Percentiles rank a stretch among this genome's conserved stretches.
These are phyloP conservation scores for Arabis alpina DNA, from an alignment of 345 rosid genomes.

Conservation along the genomic window DNA sequence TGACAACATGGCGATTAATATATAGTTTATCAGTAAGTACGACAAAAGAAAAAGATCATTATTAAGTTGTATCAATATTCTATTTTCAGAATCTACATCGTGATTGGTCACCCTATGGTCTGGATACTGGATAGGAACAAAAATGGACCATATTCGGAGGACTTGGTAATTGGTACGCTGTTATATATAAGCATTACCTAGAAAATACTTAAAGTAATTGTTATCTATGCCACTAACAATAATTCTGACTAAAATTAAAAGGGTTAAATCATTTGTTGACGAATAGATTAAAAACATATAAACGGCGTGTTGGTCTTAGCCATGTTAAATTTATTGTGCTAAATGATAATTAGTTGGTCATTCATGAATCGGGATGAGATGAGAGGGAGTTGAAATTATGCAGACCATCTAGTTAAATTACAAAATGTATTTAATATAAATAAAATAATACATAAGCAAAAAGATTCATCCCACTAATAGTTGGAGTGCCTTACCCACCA, in stretches of 20 bases:
- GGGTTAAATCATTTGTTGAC: constrained; percentile 28
- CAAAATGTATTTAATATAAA: background rate
- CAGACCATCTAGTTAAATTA: constrained; percentile 9
- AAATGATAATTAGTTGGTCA: constrained; percentile 20
- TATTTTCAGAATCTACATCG: constrained; percentile 26
- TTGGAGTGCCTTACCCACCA: constrained; percentile 40
- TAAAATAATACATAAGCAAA: background rate
- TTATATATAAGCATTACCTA: background rate
- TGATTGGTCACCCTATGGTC: constrained; percentile 28
- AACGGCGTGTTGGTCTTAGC: constrained; percentile 21
- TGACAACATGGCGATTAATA: constrained; percentile 13
- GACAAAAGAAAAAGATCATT: background rate
- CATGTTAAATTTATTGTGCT: constrained; percentile 10
- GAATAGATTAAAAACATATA: constrained; percentile 7
- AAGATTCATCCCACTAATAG: constrained; percentile 19
- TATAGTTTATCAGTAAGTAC: constrained; percentile 12
- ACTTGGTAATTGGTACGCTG: constrained; percentile 16
- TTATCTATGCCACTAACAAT: background rate
- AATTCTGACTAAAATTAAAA: background rate
- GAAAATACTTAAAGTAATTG: background rate
- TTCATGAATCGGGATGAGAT: constrained; percentile 31
- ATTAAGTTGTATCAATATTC: constrained; percentile 6
- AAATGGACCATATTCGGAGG: constrained; percentile 16
- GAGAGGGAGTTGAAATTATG: constrained; percentile 12
- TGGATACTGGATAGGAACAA: constrained; percentile 28